Base-by-base conservation (phyloP, 345 rosid species). In the Corchorus capsularis region DNA sequence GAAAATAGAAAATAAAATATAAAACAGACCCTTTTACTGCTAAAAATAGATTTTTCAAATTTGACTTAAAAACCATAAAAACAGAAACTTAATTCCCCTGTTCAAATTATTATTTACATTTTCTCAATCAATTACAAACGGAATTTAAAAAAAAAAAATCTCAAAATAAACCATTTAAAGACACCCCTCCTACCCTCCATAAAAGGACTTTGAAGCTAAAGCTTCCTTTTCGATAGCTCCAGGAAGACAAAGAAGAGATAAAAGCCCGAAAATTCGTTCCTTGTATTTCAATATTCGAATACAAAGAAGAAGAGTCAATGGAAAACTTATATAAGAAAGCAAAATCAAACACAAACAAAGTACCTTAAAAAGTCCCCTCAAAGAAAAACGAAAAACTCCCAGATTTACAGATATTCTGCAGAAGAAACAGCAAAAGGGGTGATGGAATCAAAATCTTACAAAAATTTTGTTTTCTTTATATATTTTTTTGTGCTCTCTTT, bases 271-370 rank as follows among this genome's bases (percentile, higher is more conserved):
- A 74, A 68, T 54, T 54, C 74, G 54, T 82, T 56, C 79, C 86
- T 82, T 75, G 77, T 53, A 16, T 55, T 67, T 70, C 56, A 75
- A 80, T 66, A 76, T 68, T 76, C 75, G 86, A 81, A 79, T 76
- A 73, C 46, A 39, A 50, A 64, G 66, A 76, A 11, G 78, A 83
- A 81, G 83, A 80, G 74, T 85, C 85, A 76, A 75, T 79, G 79
- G 57, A 69, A 50, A 52, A 77, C 43, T 39, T 39, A 39, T 34
- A 59, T 41, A 62, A 65, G 45, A 57, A 49, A 20, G n/a, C 35
- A 67, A 22, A 20, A 50, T 32, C 37, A 17, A 39, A 39, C 6
- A 22, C 7, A 46, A 41, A 20, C 50, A 47, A 81, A 62, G 65
- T 66, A 77, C 83, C 86, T 79, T 65, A 8, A 63, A 62, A 65